phyloP scores from a whole-genome alignment of 345 rosid genomes.

The Citropsis articulata region DNA sequence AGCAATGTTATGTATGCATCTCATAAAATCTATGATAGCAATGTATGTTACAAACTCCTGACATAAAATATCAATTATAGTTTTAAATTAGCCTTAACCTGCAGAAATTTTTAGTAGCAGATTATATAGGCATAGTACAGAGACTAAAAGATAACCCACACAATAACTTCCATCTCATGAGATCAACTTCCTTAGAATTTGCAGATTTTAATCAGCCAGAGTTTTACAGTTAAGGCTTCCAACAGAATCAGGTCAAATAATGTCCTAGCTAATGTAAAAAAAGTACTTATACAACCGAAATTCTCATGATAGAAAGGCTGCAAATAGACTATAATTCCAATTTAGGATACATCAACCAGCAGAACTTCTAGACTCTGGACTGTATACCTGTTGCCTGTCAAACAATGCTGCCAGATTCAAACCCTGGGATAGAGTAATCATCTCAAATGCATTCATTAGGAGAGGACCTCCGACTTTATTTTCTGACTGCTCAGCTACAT shows the following conservation, averaged over 20 bases:
- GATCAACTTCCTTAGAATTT: not conserved
- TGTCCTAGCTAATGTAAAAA: not conserved
- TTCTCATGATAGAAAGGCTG: not conserved
- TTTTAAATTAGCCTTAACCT: constrained; percentile 6
- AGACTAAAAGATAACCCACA: not conserved
- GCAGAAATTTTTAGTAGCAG: not conserved
- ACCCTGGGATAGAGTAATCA: constrained; percentile 96
- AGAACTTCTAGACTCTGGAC: not conserved
- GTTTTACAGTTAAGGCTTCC: not conserved
- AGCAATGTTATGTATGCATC: not conserved
- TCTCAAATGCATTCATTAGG: constrained; percentile 95
- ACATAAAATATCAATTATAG: not conserved
- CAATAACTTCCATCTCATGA: not conserved
- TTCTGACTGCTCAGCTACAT: constrained; percentile 54
- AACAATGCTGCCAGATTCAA: constrained; percentile 86
- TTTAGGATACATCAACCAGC: constrained; percentile 3
- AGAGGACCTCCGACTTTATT: constrained; percentile 54
- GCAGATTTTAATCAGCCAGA: not conserved
- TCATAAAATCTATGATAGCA: not conserved
- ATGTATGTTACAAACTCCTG: not conserved
- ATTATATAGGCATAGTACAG: not conserved
- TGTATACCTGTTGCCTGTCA: constrained; percentile 75
- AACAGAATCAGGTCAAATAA: constrained; percentile 1
- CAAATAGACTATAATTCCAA: constrained; percentile 1
- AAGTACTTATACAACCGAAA: not conserved